Evolutionary conservation across 352 stramenopile genomes (phyloP).

Genomic region (Pythium utonaiense): DNA sequence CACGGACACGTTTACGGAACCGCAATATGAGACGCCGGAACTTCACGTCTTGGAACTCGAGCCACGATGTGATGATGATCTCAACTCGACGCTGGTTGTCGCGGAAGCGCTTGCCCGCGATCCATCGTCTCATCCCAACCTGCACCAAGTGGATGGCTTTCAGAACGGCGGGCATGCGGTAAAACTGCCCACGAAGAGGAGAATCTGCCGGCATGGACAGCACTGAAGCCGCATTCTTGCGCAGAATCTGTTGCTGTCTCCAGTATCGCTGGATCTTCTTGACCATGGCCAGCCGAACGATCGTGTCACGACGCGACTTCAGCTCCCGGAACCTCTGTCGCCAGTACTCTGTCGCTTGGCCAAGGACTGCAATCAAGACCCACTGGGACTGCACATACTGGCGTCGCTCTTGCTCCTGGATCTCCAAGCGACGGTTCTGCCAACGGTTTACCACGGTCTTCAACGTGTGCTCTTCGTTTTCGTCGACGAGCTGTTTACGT

Average conservation of each 20-base stretch:
- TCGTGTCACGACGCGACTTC: conserved; percentile 30
- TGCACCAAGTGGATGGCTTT: conserved; percentile 44
- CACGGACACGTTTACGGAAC: conserved; percentile 66
- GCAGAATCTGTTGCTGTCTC: conserved; percentile 30
- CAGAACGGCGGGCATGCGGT: conserved; percentile 45
- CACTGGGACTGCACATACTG: conserved; percentile 55
- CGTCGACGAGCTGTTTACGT: conserved; percentile 54
- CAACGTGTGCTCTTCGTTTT: conserved; percentile 35
- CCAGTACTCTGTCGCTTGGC: conserved; percentile 36
- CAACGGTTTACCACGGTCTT: conserved; percentile 42
- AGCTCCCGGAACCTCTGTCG: conserved; percentile 40
- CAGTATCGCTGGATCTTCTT: conserved; percentile 55
- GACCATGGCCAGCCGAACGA: conserved; percentile 44
- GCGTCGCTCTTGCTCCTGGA: conserved; percentile 28
- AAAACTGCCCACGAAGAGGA: conserved; percentile 38
- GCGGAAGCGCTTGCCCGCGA: conserved; percentile 24
- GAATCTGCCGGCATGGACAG: conserved; percentile 22
- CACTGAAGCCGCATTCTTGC: conserved; percentile 23
- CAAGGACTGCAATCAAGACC: conserved; percentile 43
- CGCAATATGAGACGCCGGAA: conserved; percentile 75
- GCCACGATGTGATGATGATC: conserved; percentile 69
- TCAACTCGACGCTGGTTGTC: conserved; percentile 27
- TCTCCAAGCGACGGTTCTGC: conserved; percentile 40
- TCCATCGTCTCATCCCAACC: conserved; percentile 36
- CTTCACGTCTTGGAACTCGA: conserved; percentile 83